phyloP scores from a whole-genome alignment of 768 basidiomycete species.

The Trametes sanguinea region DNA sequence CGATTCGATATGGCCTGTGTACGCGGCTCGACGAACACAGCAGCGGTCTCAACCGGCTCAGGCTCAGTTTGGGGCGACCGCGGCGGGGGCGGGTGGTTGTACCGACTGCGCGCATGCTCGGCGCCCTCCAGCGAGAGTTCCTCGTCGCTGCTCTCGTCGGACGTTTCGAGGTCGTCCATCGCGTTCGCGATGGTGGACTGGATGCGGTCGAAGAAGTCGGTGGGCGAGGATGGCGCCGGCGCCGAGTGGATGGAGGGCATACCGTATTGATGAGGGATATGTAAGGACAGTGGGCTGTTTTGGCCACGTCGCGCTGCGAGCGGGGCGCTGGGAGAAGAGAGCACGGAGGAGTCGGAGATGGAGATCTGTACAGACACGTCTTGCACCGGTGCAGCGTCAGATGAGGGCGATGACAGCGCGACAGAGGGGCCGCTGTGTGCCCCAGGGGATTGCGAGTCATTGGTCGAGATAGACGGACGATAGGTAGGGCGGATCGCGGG shows the following conservation, averaged over 20 bases:
- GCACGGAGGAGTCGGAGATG: conserved; percentile 6
- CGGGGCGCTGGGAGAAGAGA: conserved; percentile 9
- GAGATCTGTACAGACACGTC: conserved; percentile 12
- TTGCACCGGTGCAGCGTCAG: conserved; percentile 13
- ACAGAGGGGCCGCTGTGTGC: conserved; percentile 2
- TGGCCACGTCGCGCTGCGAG: conserved; percentile 29
- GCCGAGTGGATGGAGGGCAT: conserved; percentile 56
- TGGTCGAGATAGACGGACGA: conserved; percentile 28
- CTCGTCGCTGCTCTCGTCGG: conserved; percentile 44
- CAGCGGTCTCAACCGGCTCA: conserved; percentile 15
- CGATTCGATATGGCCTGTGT: conserved; percentile 37
- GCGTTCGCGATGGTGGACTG: conserved; percentile 61
- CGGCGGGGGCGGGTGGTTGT: conserved; percentile 16
- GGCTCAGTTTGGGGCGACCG: conserved; percentile 2
- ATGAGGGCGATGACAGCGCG: conserved; percentile 9
- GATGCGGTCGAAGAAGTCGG: conserved; percentile 75
- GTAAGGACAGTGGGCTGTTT: conserved; percentile 29
- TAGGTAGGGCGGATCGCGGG: conserved; percentile 26
- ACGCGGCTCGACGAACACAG: conserved; percentile 37
- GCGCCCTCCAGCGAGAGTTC: conserved; percentile 22
- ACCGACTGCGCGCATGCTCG: conserved; percentile 15
- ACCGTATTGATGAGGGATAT: conserved; percentile 46
- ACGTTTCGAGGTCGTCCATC: conserved; percentile 72
- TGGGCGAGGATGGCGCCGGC: conserved; percentile 64
- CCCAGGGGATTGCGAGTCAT: conserved; percentile 14